Evolutionary conservation across 768 basidiomycete species (phyloP).

Genomic region (Tulasnella sp.): DNA sequence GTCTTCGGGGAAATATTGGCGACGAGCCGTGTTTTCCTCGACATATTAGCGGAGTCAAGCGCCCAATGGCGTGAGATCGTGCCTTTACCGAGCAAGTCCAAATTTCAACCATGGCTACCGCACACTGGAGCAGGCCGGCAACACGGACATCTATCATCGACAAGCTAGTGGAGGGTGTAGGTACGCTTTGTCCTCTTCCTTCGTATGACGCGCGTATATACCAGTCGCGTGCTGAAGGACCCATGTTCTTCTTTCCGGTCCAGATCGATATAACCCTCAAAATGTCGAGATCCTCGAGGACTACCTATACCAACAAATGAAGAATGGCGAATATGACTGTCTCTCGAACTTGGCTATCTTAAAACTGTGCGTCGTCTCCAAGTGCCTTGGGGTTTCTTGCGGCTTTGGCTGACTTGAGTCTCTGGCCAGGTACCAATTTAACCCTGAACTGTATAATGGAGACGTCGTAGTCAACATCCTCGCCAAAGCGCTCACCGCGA

Average conservation of each 20-base stretch:
- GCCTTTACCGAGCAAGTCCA: not conserved
- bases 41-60: not conserved
- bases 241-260: not conserved
- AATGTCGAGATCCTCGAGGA: conserved; percentile 92
- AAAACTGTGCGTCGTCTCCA: conserved; percentile 57
- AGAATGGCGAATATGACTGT: conserved; percentile 86
- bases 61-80: not conserved
- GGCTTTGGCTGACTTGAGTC: not conserved
- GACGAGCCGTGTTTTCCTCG: not conserved
- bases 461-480: conserved; percentile 93
- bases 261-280: conserved; percentile 95
- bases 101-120: conserved; percentile 31
- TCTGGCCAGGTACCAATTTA: conserved; percentile 79
- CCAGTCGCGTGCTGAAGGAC: conserved; percentile 10
- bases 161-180: conserved; percentile 83
- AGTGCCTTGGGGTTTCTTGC: not conserved
- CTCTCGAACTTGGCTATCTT: conserved; percentile 91
- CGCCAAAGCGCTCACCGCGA: conserved; percentile 77
- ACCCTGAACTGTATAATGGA: conserved; percentile 84
- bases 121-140: conserved; percentile 64
- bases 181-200: conserved; percentile 38
- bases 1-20: not conserved
- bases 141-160: conserved; percentile 83
- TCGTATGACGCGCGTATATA: not conserved
- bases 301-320: conserved; percentile 91